Conservation (phyloP, 225 moss, liverwort and hornwort genomes). For the Sphagnum tenellum region DNA sequence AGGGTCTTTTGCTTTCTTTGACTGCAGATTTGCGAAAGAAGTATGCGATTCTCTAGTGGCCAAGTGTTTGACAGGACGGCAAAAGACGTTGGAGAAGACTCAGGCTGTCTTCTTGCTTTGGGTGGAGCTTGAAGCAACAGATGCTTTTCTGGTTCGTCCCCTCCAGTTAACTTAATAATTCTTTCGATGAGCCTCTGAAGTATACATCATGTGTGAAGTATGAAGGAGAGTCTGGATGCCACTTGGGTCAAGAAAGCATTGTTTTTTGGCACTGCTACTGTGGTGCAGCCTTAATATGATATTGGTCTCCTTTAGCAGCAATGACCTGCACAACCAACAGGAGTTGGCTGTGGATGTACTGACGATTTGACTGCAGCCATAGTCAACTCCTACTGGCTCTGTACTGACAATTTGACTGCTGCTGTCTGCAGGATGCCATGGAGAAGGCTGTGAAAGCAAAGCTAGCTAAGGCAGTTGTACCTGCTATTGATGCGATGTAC, state of each 20-base stretch:
- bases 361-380: no score
- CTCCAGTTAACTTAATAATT: background rate
- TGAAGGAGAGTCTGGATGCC: no score
- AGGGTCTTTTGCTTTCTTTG: background rate
- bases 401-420: no score
- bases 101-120: conserved; percentile 89
- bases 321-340: no score
- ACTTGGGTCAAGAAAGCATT: no score
- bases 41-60: conserved; percentile 72
- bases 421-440: conserved; percentile 59
- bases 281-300: no score
- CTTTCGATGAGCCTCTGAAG: no score
- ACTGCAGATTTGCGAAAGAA: conserved; percentile 72
- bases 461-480: conserved; percentile 90
- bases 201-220: no score
- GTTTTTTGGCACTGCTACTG: no score
- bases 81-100: conserved; percentile 93
- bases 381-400: no score
- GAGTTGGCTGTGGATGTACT: no score
- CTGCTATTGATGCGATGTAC: conserved; percentile 93
- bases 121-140: conserved; percentile 94
- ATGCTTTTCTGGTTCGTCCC: conserved; percentile 59
- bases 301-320: no score
- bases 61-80: conserved; percentile 90
- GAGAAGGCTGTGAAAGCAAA: conserved; percentile 95